Conservation (phyloP, 2,329 filamentous ascomycete species). For the Cytospora chrysosperma region DNA sequence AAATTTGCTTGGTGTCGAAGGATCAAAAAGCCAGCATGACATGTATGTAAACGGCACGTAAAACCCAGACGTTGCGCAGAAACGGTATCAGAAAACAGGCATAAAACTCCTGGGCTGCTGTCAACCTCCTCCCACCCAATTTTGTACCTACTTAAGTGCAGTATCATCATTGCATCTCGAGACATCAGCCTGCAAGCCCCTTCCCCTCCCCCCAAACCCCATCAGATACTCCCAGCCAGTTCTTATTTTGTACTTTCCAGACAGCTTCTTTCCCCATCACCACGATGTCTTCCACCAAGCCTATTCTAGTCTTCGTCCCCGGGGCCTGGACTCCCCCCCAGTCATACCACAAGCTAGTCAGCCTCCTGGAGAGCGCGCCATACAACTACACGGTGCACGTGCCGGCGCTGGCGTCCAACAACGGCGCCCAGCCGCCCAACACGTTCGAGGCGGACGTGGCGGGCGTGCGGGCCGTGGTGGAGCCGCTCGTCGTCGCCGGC, state of each 20-base stretch:
- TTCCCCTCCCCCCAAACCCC: too few species aligned
- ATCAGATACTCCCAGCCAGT: not conserved
- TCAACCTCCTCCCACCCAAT: too few species aligned
- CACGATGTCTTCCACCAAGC: not conserved
- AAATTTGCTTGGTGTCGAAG: too few species aligned
- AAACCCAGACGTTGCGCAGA: too few species aligned
- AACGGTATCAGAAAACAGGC: too few species aligned
- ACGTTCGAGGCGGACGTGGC: conserved; percentile 9
- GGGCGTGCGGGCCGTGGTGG: not conserved
- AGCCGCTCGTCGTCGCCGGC: conserved; percentile 4
- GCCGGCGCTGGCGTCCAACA: not conserved
- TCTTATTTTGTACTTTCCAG: too few species aligned
- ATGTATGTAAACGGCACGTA: too few species aligned
- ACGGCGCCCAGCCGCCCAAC: not conserved
- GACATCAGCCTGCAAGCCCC: too few species aligned
- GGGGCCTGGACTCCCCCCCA: conserved; percentile 6
- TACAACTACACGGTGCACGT: not conserved
- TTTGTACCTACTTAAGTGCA: too few species aligned
- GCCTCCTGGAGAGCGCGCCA: not conserved
- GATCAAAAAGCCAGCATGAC: too few species aligned
- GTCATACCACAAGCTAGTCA: conserved; percentile 9
- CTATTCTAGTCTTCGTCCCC: conserved; percentile 4
- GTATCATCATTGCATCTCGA: too few species aligned
- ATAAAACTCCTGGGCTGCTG: too few species aligned
- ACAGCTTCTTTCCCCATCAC: not conserved